Evolutionary conservation across 805 yeast genomes (phyloP), one percentile per base, ranked within the genome.

Genomic region (Jamesozyma hellenica): DNA sequence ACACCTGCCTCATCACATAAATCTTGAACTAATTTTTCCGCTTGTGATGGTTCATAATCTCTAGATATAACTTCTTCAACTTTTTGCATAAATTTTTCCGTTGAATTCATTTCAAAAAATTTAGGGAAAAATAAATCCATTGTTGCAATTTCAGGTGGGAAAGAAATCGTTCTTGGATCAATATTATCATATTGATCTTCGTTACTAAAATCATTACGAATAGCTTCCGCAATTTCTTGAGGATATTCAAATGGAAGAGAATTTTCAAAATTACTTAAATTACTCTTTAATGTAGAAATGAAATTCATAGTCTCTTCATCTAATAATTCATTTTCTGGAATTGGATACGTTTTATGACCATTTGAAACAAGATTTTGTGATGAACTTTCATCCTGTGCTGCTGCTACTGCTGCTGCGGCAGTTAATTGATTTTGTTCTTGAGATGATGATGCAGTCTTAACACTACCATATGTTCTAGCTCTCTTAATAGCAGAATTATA

Each of bases 1-100:
- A 68, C 60, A 38, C 73, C 73, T 4, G 64, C 58, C 38, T 67
- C 72, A 15, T 56, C 61, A 38, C 60, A 59, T n/a, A 68, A 42
- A 14, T 64, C 64, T 31, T 63, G 60, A 7, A 68, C 66, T 36
- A 68, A 53, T 39, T 60, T 59, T 36, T 67, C 72, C 12, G 72
- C 71, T 45, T 67, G 70, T 4, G 65, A 60, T 14, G 65, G 59
- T 23, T 61, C 65, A 42, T 65, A 67, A 37, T 59, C 63, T 45
- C 71, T 53, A 28, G 60, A 55, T 4, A 67, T 68, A 33, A 67
- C 64, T 28, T 66, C 68, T 13, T 56, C 50, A 23, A 66, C 52
- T 41, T 60, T 65, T 7, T 53, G 55, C 38, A 66, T 53, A 36
- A 67, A 60, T 21, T 51, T 54, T 32, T 46, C 46, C 1, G 61